Evolutionary conservation across 306 rosid species (phyloP).

Genomic region (Begonia fuchsioides): DNA sequence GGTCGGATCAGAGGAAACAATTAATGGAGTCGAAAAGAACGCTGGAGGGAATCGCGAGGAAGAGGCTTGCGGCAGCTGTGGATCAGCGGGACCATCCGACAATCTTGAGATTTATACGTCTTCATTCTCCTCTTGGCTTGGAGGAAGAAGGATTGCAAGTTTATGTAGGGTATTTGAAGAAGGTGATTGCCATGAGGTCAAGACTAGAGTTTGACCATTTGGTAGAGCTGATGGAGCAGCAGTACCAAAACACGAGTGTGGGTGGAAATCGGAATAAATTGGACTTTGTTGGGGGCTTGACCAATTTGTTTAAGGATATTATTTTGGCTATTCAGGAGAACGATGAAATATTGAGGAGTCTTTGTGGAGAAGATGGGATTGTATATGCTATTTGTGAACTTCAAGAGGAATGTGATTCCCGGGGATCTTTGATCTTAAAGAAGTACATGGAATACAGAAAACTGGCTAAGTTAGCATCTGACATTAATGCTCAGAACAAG

Average conservation of each 20-base stretch:
- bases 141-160: constrained; percentile 89
- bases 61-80: constrained; percentile 58
- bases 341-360: constrained; percentile 54
- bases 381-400: constrained; percentile 92
- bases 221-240: constrained; percentile 60
- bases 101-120: constrained; percentile 39
- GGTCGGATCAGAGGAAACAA: constrained; percentile 44
- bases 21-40: constrained; percentile 43
- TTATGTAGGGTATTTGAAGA: constrained; percentile 72
- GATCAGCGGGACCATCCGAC: constrained; percentile 62
- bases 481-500: constrained; percentile 68
- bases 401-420: constrained; percentile 86
- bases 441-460: constrained; percentile 87
- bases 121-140: constrained; percentile 59
- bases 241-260: constrained; percentile 10
- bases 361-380: constrained; percentile 92
- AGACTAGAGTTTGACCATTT: constrained; percentile 61
- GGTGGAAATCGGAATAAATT: constrained; percentile 18
- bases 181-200: constrained; percentile 90
- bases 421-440: constrained; percentile 72
- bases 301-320: constrained; percentile 80
- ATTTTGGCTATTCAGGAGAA: constrained; percentile 83
- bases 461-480: constrained; percentile 55
- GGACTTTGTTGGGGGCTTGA: constrained; percentile 66
- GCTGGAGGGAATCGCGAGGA: constrained; percentile 61